phyloP scores from a whole-genome alignment of 2,329 filamentous ascomycete species.

The Mariannaea sp. region DNA sequence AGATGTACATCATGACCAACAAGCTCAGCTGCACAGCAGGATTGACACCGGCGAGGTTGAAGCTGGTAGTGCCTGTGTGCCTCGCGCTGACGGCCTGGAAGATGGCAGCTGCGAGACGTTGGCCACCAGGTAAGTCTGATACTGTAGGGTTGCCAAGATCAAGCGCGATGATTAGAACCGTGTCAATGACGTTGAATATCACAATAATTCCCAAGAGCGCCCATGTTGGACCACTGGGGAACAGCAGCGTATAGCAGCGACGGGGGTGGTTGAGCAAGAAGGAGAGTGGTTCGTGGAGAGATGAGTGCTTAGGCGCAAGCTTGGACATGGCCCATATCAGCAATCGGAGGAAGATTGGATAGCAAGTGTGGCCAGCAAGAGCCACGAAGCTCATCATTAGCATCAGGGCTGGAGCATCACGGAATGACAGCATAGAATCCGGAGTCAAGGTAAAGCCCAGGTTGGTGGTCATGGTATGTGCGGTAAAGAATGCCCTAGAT shows the following conservation, averaged over 20 bases:
- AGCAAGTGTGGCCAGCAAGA: conserved; percentile 59
- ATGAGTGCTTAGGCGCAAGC: conserved; percentile 45
- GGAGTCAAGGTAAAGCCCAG: conserved; percentile 60
- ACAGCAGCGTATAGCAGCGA: conserved; percentile 66
- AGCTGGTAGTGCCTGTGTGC: conserved; percentile 56
- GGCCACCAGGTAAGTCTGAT: conserved; percentile 48
- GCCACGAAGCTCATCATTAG: conserved; percentile 55
- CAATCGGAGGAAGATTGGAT: conserved; percentile 62
- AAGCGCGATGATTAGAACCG: conserved; percentile 57
- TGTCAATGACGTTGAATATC: conserved; percentile 58
- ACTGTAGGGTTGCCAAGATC: conserved; percentile 59
- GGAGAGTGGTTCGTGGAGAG: conserved; percentile 50
- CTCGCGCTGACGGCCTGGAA: conserved; percentile 60
- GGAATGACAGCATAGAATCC: conserved; percentile 57
- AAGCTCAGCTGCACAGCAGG: conserved; percentile 62
- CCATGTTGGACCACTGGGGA: conserved; percentile 64
- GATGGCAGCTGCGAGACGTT: conserved; percentile 58
- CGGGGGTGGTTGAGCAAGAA: conserved; percentile 68
- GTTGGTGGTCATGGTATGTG: conserved; percentile 58
- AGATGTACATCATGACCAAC: conserved; percentile 70
- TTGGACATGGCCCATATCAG: conserved; percentile 62
- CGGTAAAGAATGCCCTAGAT: conserved; percentile 52
- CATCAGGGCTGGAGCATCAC: conserved; percentile 49
- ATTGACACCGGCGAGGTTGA: conserved; percentile 54
- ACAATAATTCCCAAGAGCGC: conserved; percentile 57